A percentile compares a stretch with the other conserved stretches of the same genome.
These are phyloP conservation scores for Lactifluus piperatus DNA, from an alignment of 768 basidiomycete species.

Conservation along the genomic window DNA sequence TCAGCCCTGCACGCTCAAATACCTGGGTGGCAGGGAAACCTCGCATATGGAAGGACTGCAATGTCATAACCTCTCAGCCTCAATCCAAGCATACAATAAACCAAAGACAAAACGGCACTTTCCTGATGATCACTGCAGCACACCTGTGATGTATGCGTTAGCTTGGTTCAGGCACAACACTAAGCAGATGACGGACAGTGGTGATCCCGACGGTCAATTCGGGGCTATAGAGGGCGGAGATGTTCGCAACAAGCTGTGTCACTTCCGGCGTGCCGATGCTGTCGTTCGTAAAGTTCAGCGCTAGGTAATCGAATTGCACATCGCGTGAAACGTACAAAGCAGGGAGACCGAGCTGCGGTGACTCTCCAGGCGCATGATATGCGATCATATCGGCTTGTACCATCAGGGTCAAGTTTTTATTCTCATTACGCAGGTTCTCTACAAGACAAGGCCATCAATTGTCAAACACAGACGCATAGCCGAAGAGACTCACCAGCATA, in stretches of 20 bases:
- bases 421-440: constrained; percentile 50
- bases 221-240: constrained; percentile 74
- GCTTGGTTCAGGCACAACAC: neutral
- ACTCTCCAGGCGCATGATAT: constrained; percentile 72
- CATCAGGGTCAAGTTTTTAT: constrained; percentile 71
- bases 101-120: constrained; percentile 12
- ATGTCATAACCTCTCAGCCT: neutral
- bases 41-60: constrained; percentile 67
- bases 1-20: constrained; percentile 80
- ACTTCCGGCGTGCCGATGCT: constrained; percentile 79
- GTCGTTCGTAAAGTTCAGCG: constrained; percentile 2
- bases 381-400: constrained; percentile 92
- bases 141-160: constrained; percentile 32
- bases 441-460: neutral
- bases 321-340: constrained; percentile 37
- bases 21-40: constrained; percentile 84
- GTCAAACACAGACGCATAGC: neutral
- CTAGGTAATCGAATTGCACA: neutral
- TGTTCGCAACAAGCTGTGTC: constrained; percentile 61
- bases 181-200: constrained; percentile 32
- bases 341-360: constrained; percentile 76
- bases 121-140: constrained; percentile 94
- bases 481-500: constrained; percentile 60
- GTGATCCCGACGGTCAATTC: constrained; percentile 66
- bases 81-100: neutral